Conservation (phyloP, 805 yeast species). For the Metschnikowia vanudenii region DNA sequence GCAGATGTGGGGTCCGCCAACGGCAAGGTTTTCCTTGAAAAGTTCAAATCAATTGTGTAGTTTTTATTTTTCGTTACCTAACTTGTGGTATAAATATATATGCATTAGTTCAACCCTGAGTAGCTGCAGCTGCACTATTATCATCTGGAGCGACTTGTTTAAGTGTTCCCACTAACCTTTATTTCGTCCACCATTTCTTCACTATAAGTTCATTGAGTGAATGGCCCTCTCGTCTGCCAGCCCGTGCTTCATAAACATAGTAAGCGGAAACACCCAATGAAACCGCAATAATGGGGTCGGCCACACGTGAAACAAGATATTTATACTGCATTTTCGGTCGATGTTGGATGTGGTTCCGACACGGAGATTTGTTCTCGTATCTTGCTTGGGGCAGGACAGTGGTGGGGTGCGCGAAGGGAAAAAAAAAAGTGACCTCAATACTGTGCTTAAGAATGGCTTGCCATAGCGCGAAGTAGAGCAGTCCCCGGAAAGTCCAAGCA, state of each 20-base stretch:
- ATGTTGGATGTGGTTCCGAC: too few relatives aligned
- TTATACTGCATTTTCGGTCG: slow-evolving; percentile 36
- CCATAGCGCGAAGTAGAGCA: too few relatives aligned
- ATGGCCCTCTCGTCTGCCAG: slow-evolving; percentile 59
- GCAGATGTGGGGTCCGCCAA: slow-evolving; percentile 28
- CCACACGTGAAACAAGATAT: slow-evolving; percentile 49
- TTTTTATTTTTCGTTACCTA: neutral
- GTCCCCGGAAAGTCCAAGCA: too few relatives aligned
- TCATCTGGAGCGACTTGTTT: too few relatives aligned
- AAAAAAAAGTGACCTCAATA: too few relatives aligned
- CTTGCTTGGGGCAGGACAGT: too few relatives aligned
- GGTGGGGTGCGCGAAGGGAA: too few relatives aligned
- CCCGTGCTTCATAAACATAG: slow-evolving; percentile 59
- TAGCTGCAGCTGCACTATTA: too few relatives aligned
- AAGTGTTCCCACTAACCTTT: neutral
- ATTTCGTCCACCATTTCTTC: slow-evolving; percentile 22
- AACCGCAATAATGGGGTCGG: slow-evolving; percentile 67
- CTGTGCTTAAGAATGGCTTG: too few relatives aligned
- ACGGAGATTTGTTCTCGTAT: too few relatives aligned
- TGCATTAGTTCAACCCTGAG: neutral
- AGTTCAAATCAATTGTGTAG: slow-evolving; percentile 22
- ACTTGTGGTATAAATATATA: neutral
- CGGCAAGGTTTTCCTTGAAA: slow-evolving; percentile 27
- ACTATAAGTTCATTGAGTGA: slow-evolving; percentile 51
- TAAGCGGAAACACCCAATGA: slow-evolving; percentile 62